Percentiles rank a stretch among this genome's conserved stretches.
These are phyloP conservation scores for Metarhizium album DNA, from an alignment of 2,329 filamentous ascomycete species.

Conservation along the genomic window DNA sequence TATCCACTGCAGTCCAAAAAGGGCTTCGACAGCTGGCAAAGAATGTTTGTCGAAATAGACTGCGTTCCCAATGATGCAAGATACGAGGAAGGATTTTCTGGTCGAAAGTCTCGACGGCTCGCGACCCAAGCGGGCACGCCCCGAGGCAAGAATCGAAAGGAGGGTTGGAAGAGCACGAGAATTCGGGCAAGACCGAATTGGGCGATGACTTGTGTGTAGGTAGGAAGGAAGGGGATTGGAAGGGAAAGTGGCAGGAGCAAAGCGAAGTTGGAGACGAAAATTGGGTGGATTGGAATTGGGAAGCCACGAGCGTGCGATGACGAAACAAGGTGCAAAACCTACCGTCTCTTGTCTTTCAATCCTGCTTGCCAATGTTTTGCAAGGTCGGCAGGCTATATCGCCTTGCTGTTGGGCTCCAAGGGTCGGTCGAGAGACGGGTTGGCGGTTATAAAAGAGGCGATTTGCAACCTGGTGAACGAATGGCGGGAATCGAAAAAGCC, in stretches of 20 bases:
- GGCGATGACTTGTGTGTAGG: neutral
- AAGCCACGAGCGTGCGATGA: neutral
- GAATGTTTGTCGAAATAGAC: slow-evolving; percentile 12
- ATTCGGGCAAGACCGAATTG: neutral
- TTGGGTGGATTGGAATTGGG: neutral
- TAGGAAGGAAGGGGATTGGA: slow-evolving; percentile 1
- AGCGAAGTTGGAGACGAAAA: neutral
- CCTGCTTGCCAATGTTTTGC: neutral
- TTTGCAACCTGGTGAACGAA: slow-evolving; percentile 26
- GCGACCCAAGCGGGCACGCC: slow-evolving; percentile 1
- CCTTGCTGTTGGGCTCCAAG: neutral
- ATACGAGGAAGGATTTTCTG: slow-evolving; percentile 1
- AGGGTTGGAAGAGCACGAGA: neutral
- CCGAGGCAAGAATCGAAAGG: neutral
- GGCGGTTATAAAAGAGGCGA: slow-evolving; percentile 9
- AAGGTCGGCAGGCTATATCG: neutral
- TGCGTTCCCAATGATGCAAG: slow-evolving; percentile 1
- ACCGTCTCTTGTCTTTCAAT: neutral
- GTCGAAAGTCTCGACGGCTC: neutral
- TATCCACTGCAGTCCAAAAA: slow-evolving; percentile 15
- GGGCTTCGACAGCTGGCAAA: slow-evolving; percentile 9
- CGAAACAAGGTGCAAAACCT: neutral
- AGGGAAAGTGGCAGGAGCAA: neutral
- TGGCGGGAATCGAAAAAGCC: slow-evolving; percentile 25
- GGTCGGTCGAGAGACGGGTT: slow-evolving; percentile 4